A percentile compares a stretch with the other conserved stretches of the same genome.
phyloP scores from a whole-genome alignment of 371 early-diverging fungal genomes.

The Nosema muscidifuracis region DNA sequence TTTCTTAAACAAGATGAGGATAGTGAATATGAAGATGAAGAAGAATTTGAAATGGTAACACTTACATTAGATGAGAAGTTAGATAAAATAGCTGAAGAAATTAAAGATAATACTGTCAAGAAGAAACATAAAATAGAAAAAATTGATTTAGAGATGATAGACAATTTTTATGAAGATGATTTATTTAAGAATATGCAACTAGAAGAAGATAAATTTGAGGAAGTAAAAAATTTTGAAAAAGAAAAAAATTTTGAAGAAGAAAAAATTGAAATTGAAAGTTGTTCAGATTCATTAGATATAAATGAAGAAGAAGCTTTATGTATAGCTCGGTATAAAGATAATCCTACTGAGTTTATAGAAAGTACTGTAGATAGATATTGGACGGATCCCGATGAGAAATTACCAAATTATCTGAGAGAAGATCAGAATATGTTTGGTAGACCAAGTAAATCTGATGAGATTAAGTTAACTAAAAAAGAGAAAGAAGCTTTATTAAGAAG shows the following conservation, averaged over 20 bases:
- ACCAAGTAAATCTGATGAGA: constrained; percentile 44
- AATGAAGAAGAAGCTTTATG: constrained; percentile 58
- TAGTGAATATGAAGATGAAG: constrained; percentile 57
- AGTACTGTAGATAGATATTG: constrained; percentile 60
- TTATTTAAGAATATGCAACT: constrained; percentile 40
- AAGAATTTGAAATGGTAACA: constrained; percentile 21
- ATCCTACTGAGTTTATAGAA: constrained; percentile 56
- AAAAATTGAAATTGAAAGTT: constrained; percentile 25
- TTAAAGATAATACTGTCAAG: constrained; percentile 20
- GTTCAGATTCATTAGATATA: constrained; percentile 47
- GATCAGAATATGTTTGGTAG: constrained; percentile 51
- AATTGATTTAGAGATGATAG: background rate
- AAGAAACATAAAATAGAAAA: constrained; percentile 3
- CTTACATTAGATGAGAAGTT: constrained; percentile 67
- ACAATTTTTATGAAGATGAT: constrained; percentile 43
- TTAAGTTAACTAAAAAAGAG: constrained; percentile 53
- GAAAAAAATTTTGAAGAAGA: too few species aligned
- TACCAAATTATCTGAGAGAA: constrained; percentile 56
- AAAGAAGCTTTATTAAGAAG: constrained; percentile 51
- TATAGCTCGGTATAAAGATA: constrained; percentile 51
- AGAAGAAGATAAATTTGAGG: background rate
- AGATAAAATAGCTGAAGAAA: constrained; percentile 45
- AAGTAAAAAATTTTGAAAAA: background rate
- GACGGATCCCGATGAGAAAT: constrained; percentile 54
- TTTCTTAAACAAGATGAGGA: constrained; percentile 40